These are phyloP conservation scores for Monosporascus sp. DNA, from an alignment of 2,329 filamentous ascomycete genomes.

Conservation along the genomic window DNA sequence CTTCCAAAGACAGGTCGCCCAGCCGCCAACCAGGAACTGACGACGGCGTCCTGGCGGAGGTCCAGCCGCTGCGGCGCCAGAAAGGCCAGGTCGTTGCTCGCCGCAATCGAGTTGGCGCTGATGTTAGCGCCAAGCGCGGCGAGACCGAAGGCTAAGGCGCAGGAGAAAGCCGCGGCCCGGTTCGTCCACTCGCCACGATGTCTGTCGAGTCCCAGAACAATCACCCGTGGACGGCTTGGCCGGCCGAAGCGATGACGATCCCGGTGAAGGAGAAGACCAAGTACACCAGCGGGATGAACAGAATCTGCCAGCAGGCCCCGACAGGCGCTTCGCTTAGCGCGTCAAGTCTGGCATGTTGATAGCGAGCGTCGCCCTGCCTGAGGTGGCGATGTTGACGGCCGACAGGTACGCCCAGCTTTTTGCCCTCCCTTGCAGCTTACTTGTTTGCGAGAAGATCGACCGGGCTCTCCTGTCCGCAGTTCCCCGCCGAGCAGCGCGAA, in stretches of 20 bases:
- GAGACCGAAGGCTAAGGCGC: slow-evolving; percentile 4
- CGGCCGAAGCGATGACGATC: slow-evolving; percentile 5
- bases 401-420: slow-evolving; percentile 12
- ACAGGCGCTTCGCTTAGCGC: slow-evolving; percentile 1
- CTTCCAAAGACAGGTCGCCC: slow-evolving; percentile 5
- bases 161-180: slow-evolving; percentile 3
- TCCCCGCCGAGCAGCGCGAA: slow-evolving; percentile 23
- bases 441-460: slow-evolving; percentile 10
- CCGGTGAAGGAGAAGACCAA: slow-evolving; percentile 5
- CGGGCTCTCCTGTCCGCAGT: slow-evolving; percentile 19
- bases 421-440: slow-evolving; percentile 1
- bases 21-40: slow-evolving; percentile 4
- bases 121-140: slow-evolving; percentile 4
- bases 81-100: slow-evolving; percentile 7
- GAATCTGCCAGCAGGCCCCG: slow-evolving; percentile 5
- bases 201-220: slow-evolving; percentile 5
- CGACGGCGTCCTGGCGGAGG: neutral
- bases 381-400: slow-evolving; percentile 11
- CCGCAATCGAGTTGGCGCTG: slow-evolving; percentile 5
- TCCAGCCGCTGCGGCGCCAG: slow-evolving; percentile 2
- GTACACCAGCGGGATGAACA: slow-evolving; percentile 5
- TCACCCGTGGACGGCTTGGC: slow-evolving; percentile 2
- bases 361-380: slow-evolving; percentile 3
- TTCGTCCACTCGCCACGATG: slow-evolving; percentile 5
- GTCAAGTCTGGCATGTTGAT: slow-evolving; percentile 7